These are phyloP conservation scores for Kodamaea sp. DNA, from an alignment of 1,139 yeast genomes.

Conservation along the genomic window DNA sequence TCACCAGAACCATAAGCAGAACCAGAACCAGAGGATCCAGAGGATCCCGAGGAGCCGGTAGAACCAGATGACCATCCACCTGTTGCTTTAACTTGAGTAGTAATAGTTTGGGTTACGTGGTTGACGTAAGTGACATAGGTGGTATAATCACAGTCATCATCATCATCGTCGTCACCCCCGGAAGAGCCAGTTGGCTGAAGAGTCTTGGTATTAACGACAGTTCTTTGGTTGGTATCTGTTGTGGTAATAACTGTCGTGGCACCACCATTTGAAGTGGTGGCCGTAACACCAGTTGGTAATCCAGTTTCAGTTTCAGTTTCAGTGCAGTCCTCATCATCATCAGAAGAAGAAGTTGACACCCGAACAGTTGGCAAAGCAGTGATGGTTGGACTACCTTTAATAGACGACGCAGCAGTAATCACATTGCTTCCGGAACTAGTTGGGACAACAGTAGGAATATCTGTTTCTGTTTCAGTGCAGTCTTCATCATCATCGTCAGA, in stretches of 20 bases:
- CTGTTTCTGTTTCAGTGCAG: background rate
- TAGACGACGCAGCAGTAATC: no score
- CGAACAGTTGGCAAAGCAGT: background rate
- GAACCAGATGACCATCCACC: background rate
- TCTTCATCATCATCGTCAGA: constrained; percentile 6
- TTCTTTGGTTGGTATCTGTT: constrained; percentile 5
- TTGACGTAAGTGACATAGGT: background rate
- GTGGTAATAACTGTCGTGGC: background rate
- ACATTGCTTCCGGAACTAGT: constrained; percentile 1
- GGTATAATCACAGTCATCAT: background rate
- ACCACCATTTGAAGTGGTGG: background rate
- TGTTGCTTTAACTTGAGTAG: no score
- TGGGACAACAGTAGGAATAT: background rate
- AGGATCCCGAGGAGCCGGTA: constrained; percentile 1
- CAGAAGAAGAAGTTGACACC: background rate
- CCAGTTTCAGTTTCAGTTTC: constrained; percentile 1
- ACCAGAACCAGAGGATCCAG: background rate
- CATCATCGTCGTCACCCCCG: constrained; percentile 1
- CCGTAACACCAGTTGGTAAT: background rate
- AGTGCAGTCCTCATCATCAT: constrained; percentile 5
- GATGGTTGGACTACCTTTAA: background rate
- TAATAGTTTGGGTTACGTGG: no score
- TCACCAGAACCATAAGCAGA: no score
- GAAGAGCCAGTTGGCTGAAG: constrained; percentile 2
- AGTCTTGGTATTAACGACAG: constrained; percentile 4